Evolutionary conservation across 495 filamentous ascomycete genomes (phyloP), one percentile per base, ranked within the genome.

Genomic region (Lepidopterella palustris): DNA sequence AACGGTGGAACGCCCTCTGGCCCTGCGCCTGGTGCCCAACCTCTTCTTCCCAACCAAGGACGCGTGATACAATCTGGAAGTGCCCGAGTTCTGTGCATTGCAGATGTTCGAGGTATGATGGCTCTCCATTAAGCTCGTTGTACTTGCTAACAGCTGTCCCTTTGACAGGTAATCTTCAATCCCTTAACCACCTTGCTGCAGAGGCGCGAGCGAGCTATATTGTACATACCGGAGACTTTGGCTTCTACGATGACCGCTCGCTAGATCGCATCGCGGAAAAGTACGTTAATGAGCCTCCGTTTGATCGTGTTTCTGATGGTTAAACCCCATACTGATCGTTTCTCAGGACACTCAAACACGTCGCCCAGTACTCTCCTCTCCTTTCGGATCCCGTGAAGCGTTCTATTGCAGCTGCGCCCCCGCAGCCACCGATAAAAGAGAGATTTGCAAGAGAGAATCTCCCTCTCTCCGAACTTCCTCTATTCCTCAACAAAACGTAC

Each of bases 241-340:
- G 95, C 55, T 99, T 99, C 76, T 99, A 99, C 75, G 95, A 99
- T 71, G 89, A 95, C 53, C 87, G 84, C 40, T 99, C 95, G 9
- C 77, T 99, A 29, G 92, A 99, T 67, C 87, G 95, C 57, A 97
- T 99, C 78, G 93, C 93, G 8, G 95, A 99, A 72, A 99, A 99
- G 93, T 98, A 73, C 80, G 89, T 79, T 45, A 51, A 26, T 42
- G 35, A 42, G 9, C 35, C 10, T n/a, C n/a, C n/a, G 8, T n/a
- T n/a, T 21, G 20, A 10, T 9, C 47, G 47, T 21, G n/a, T 10
- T 8, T 23, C 8, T 13, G 13, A 9, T 9, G 10, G 9, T 50
- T 9, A 13, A n/a, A 8, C 10, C 26, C 47, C 51, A 42, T 15
- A 42, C 35, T 42, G 35, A 42, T 53, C 47, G 26, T 50, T 67